These are phyloP conservation scores for Vigna mungo DNA, from an alignment of 306 rosid species.

Conservation along the genomic window DNA sequence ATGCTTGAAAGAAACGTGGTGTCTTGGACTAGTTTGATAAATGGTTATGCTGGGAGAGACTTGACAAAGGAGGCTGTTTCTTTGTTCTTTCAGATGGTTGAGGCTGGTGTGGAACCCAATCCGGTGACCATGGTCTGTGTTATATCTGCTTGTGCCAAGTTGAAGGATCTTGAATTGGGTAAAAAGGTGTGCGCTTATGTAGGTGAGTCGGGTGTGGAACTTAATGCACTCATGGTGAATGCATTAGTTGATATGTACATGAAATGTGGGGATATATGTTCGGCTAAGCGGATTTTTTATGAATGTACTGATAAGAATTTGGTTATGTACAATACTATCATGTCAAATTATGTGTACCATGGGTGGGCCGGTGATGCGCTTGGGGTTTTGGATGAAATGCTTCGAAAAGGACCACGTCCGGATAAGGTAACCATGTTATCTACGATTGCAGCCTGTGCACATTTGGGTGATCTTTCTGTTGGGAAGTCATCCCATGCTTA, in stretches of 20 bases:
- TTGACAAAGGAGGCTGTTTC: slow-evolving; percentile 63
- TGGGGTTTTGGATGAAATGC: slow-evolving; percentile 56
- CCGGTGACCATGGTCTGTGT: slow-evolving; percentile 72
- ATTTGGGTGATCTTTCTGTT: slow-evolving; percentile 58
- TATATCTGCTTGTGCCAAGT: slow-evolving; percentile 82
- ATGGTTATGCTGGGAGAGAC: slow-evolving; percentile 67
- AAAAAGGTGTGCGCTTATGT: slow-evolving; percentile 55
- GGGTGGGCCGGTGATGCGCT: slow-evolving; percentile 64
- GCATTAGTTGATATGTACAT: slow-evolving; percentile 80
- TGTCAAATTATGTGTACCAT: slow-evolving; percentile 71
- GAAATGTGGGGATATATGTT: slow-evolving; percentile 70
- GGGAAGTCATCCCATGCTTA: slow-evolving; percentile 75
- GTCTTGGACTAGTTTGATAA: slow-evolving; percentile 90
- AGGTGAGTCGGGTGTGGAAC: slow-evolving; percentile 56
- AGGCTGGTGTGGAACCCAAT: slow-evolving; percentile 60
- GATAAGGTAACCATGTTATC: slow-evolving; percentile 76
- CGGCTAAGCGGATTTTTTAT: slow-evolving; percentile 59
- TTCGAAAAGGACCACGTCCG: slow-evolving; percentile 56
- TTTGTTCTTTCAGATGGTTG: slow-evolving; percentile 78
- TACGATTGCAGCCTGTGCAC: slow-evolving; percentile 67
- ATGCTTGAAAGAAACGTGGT: slow-evolving; percentile 81
- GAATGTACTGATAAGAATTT: slow-evolving; percentile 61
- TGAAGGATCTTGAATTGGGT: slow-evolving; percentile 72
- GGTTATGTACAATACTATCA: slow-evolving; percentile 78
- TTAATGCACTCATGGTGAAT: slow-evolving; percentile 64